A percentile compares a stretch with the other conserved stretches of the same genome.
phyloP scores from a whole-genome alignment of 768 basidiomycete genomes.

The Leccinellum rugosiceps region DNA sequence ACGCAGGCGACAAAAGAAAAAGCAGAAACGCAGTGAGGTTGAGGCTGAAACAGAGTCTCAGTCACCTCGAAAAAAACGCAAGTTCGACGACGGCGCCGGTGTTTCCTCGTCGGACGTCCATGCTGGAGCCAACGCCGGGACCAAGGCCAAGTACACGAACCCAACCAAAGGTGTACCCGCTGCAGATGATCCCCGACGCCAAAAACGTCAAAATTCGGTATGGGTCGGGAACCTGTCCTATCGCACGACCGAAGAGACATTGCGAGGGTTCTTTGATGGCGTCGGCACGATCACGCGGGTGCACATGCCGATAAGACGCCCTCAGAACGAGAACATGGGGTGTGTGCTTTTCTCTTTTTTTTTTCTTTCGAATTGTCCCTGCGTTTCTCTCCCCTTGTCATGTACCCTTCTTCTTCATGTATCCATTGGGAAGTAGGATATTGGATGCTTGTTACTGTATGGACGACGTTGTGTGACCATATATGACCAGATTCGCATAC shows the following conservation, averaged over 20 bases:
- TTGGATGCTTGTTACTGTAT: not conserved
- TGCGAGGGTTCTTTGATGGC: slow-evolving; percentile 67
- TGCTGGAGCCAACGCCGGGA: not conserved
- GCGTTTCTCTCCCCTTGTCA: not conserved
- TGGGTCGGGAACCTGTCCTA: slow-evolving; percentile 97
- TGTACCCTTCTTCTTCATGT: not conserved
- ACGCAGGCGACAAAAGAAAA: slow-evolving; percentile 59
- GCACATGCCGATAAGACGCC: slow-evolving; percentile 80
- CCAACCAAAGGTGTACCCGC: not conserved
- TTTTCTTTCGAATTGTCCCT: not conserved
- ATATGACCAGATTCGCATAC: slow-evolving; percentile 77
- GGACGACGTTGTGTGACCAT: slow-evolving; percentile 7
- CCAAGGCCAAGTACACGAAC: not conserved
- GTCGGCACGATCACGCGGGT: slow-evolving; percentile 75
- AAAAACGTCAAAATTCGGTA: slow-evolving; percentile 77
- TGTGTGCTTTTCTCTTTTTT: slow-evolving; percentile 37
- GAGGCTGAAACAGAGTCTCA: not conserved
- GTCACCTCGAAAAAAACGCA: slow-evolving; percentile 43
- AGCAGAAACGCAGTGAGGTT: slow-evolving; percentile 25
- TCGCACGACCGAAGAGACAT: slow-evolving; percentile 76
- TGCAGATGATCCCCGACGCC: slow-evolving; percentile 15
- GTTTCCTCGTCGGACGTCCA: not conserved
- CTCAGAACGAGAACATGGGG: slow-evolving; percentile 76
- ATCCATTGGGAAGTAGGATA: not conserved
- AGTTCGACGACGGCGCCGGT: slow-evolving; percentile 32